Conservation (phyloP, 108 stramenopile species). For the Epithemia pelagica region DNA sequence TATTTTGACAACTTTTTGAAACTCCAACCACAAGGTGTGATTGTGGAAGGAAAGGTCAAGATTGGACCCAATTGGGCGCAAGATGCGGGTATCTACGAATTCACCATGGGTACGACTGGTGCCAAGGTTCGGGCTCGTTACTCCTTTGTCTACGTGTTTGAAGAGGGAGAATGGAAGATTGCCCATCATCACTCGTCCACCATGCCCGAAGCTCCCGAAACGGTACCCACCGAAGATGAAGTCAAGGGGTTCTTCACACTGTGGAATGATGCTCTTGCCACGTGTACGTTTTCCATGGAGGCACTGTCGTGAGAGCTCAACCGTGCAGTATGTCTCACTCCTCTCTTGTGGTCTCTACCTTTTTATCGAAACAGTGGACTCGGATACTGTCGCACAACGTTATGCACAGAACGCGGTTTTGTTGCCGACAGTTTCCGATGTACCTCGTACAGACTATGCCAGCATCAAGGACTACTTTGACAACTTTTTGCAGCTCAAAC, state of each 20-base stretch:
- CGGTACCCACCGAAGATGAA: constrained; percentile 23
- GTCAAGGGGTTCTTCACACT: constrained; percentile 39
- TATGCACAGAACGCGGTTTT: constrained; percentile 40
- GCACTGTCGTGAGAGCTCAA: too few relatives aligned
- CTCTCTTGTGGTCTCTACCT: too few relatives aligned
- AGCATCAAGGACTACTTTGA: constrained; percentile 43
- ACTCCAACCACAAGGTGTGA: constrained; percentile 48
- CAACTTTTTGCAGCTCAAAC: constrained; percentile 30
- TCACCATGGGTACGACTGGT: constrained; percentile 38
- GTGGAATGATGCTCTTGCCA: constrained; percentile 59
- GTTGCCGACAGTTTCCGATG: constrained; percentile 35
- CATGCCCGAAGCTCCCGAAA: constrained; percentile 36
- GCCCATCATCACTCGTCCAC: constrained; percentile 41
- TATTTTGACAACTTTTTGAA: constrained; percentile 57
- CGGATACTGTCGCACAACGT: constrained; percentile 34
- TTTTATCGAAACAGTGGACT: constrained; percentile 39
- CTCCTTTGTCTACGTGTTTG: constrained; percentile 34
- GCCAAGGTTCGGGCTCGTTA: constrained; percentile 38
- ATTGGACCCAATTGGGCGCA: constrained; percentile 43
- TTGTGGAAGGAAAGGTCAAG: constrained; percentile 44
- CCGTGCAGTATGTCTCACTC: too few relatives aligned
- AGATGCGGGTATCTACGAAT: constrained; percentile 32
- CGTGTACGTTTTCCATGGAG: constrained; percentile 6
- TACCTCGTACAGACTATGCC: constrained; percentile 35
- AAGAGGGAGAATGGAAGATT: constrained; percentile 57